Evolutionary conservation across 495 filamentous ascomycete genomes (phyloP).

Genomic region (Podospora australis): DNA sequence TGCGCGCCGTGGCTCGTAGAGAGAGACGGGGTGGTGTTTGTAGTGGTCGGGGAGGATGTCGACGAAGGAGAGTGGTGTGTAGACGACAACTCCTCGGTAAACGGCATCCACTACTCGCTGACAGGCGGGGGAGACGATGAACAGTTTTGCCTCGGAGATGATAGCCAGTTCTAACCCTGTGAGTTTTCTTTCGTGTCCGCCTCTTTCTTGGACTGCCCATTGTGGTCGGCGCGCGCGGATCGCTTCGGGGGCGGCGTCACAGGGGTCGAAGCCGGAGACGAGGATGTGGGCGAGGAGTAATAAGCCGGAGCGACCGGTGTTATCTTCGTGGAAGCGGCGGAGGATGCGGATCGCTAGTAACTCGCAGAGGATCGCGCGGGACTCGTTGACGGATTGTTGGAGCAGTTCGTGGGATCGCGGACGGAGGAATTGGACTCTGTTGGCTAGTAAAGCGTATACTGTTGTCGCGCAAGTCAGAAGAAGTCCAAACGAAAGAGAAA

Average conservation of each 20-base stretch:
- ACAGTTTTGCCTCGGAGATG: constrained; percentile 54
- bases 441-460: constrained; percentile 61
- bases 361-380: constrained; percentile 55
- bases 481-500: neutral
- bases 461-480: neutral
- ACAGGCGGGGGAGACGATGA: constrained; percentile 51
- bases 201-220: constrained; percentile 41
- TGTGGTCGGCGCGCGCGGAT: constrained; percentile 35
- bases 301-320: constrained; percentile 48
- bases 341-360: constrained; percentile 51
- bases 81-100: constrained; percentile 51
- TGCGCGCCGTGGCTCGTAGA: constrained; percentile 54
- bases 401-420: constrained; percentile 50
- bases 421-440: constrained; percentile 55
- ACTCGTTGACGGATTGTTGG: constrained; percentile 53
- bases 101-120: constrained; percentile 57
- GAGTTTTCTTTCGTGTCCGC: constrained; percentile 48
- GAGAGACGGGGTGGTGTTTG: constrained; percentile 55
- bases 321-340: constrained; percentile 55
- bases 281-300: constrained; percentile 54
- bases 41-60: constrained; percentile 62
- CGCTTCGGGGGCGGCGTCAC: constrained; percentile 49
- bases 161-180: constrained; percentile 60
- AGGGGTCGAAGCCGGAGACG: constrained; percentile 58
- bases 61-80: constrained; percentile 55